Evolutionary conservation across 2,329 filamentous ascomycete genomes (phyloP), one percentile per base, ranked within the genome.

Genomic region (Aureobasidium vineae): DNA sequence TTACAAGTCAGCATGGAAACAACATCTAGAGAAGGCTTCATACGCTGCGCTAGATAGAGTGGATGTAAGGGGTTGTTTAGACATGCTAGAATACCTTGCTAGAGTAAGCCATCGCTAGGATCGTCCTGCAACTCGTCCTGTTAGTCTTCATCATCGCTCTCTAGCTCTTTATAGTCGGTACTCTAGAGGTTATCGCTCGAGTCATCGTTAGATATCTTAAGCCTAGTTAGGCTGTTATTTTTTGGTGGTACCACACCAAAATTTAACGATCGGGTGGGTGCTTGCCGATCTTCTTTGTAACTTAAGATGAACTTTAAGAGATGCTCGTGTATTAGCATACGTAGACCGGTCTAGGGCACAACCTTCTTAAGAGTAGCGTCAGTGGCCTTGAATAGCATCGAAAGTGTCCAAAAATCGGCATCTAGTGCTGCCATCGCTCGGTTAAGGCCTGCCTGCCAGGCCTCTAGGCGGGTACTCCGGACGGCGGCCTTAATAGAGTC

Each of bases 341-440:
- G 54, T 16, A 59, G 38, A 13, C 54, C 38, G 31, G 16, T 28
- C 45, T 59, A 38, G 45, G 54, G 54, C 36, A 59, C 38, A 19
- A 59, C 38, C 36, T 45, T 59, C n/a, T 41, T n/a, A 2, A 59
- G 23, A 26, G n/a, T 5, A 10, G 2, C 19, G 36, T 59, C 38
- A 28, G 54, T 26, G 19, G 54, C 36, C 54, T 59, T 41, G 23
- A 59, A 49, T 49, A 49, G 21, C 23, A 49, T 49, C 10, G 45
- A 23, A 26, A 57, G 3, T 1, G 53, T 57, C 53, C 33, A 57
- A 19, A 57, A 57, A 16, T 40, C 33, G n/a, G 53, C 53, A 57
- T 57, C 23, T 23, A 57, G 53, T 26, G 53, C 53, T 57, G 33
- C 53, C n/a, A 57, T 57, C n/a, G 53, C 53, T 57, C 53, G 31